Evolutionary conservation across 1,284 basidiomycete genomes (phyloP).

Genomic region (Apiotrichum sp.): DNA sequence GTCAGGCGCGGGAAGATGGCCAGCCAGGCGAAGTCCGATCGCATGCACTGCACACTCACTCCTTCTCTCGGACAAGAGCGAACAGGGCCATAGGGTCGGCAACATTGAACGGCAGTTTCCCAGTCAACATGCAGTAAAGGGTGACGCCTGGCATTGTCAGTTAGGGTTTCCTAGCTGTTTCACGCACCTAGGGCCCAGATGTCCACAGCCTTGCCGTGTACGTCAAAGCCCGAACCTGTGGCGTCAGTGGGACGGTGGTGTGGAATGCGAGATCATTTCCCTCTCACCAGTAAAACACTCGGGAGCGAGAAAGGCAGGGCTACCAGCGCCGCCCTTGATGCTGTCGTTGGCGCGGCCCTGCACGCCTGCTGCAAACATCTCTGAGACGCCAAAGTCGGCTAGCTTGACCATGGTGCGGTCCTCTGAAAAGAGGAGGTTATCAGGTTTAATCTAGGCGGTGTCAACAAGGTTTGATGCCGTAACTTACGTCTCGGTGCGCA

Average conservation of each 20-base stretch:
- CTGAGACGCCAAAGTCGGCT: constrained; percentile 56
- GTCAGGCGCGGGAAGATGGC: too few relatives aligned
- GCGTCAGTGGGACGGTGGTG: not conserved
- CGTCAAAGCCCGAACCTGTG: constrained; percentile 12
- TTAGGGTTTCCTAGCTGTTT: not conserved
- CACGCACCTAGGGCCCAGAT: constrained; percentile 52
- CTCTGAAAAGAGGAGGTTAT: constrained; percentile 53
- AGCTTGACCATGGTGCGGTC: constrained; percentile 52
- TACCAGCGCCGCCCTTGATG: constrained; percentile 49
- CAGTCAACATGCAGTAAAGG: constrained; percentile 53
- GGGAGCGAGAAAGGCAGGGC: constrained; percentile 55
- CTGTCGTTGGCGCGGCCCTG: constrained; percentile 37
- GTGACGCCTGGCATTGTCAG: constrained; percentile 47
- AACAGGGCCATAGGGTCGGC: constrained; percentile 51
- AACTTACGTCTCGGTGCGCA: constrained; percentile 49
- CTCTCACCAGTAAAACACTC: constrained; percentile 44
- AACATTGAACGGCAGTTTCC: constrained; percentile 51
- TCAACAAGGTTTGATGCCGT: not conserved
- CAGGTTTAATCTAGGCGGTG: constrained; percentile 49
- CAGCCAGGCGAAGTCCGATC: too few relatives aligned
- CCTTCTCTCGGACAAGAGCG: constrained; percentile 48
- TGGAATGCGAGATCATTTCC: not conserved
- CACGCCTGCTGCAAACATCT: constrained; percentile 50
- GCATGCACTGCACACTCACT: constrained; percentile 31
- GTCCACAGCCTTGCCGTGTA: constrained; percentile 52